Conservation (phyloP, 345 rosid species). For the Jatropha curcas region DNA sequence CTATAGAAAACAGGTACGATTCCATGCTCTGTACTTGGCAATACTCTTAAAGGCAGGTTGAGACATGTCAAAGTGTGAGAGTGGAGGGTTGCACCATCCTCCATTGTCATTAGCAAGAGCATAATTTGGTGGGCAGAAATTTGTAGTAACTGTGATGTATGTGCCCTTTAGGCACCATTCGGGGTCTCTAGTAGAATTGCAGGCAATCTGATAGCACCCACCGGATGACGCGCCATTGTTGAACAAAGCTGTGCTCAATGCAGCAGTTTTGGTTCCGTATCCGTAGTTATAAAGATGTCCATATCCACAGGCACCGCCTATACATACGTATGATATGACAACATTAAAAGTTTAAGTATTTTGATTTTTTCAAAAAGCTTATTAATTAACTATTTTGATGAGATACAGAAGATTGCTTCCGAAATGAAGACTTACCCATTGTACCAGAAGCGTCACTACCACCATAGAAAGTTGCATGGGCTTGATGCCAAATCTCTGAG, state of each 20-base stretch:
- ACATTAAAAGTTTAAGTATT: no score
- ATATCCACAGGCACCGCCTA: constrained; percentile 38
- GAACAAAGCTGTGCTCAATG: constrained; percentile 33
- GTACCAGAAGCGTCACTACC: constrained; percentile 34
- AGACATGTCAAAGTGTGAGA: constrained; percentile 30
- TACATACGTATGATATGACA: no score
- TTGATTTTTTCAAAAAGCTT: no score
- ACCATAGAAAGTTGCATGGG: constrained; percentile 38
- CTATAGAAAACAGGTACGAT: constrained; percentile 27
- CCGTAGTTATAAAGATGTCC: constrained; percentile 31
- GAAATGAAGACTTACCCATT: constrained; percentile 23
- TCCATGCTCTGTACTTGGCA: constrained; percentile 26
- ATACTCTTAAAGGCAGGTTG: constrained; percentile 30
- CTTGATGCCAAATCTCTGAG: constrained; percentile 23
- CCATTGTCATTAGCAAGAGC: constrained; percentile 28
- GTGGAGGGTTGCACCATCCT: constrained; percentile 39
- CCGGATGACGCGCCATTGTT: constrained; percentile 33
- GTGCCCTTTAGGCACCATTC: constrained; percentile 30
- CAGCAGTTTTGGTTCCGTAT: constrained; percentile 28
- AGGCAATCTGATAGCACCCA: constrained; percentile 27
- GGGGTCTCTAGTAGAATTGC: constrained; percentile 18
- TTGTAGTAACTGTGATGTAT: constrained; percentile 26
- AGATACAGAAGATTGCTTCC: no score
- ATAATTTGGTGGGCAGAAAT: constrained; percentile 35
- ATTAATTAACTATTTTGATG: no score